Evolutionary conservation across 2,329 filamentous ascomycete species (phyloP), one percentile per base, ranked within the genome.

Genomic region (Penicillium paneum): DNA sequence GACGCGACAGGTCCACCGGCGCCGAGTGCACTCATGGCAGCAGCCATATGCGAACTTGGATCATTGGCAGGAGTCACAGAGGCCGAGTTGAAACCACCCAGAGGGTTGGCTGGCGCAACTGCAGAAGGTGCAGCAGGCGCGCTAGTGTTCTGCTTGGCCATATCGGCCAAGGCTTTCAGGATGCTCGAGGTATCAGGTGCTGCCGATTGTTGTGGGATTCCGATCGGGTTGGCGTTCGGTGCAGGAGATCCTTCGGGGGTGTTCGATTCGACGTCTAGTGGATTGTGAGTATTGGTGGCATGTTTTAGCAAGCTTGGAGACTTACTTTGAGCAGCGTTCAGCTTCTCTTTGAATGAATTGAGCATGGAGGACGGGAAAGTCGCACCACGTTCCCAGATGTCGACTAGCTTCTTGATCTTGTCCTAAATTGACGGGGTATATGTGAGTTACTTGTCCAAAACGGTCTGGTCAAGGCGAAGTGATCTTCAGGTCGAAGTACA

Each of bases 321-420:
- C 87, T 80, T 90, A 91, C 88, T 85, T 69, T 82, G 79, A 46
- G 82, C 78, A 57, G 84, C 80, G 60, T 81, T 87, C 66, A 96
- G 74, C 74, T 90, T 92, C 70, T 90, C 82, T 76, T 91, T 93
- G 81, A 96, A 96, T 35, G 84, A 84, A n/a, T 77, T 72, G 65
- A 99, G 83, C 84, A 96, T 87, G 50, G 86, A 75, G 39, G 81
- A 72, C 26, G 94, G 91, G 74, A 99, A 97, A 21, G 92, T 97
- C 71, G 89, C 87, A 61, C 90, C 91, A 69, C 94, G 94, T 72
- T 97, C 92, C 94, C 94, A 99, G 64, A 99, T 99, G 71, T 96
- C 92, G 76, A 97, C 80, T 65, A 99, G 83, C 74, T 97, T 97
- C 71, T 82, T 87, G 75, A 97, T 93, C 79, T 97, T 97, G 73